Evolutionary conservation across 768 basidiomycete genomes (phyloP).

Genomic region (Candolleomyces aberdarensis): DNA sequence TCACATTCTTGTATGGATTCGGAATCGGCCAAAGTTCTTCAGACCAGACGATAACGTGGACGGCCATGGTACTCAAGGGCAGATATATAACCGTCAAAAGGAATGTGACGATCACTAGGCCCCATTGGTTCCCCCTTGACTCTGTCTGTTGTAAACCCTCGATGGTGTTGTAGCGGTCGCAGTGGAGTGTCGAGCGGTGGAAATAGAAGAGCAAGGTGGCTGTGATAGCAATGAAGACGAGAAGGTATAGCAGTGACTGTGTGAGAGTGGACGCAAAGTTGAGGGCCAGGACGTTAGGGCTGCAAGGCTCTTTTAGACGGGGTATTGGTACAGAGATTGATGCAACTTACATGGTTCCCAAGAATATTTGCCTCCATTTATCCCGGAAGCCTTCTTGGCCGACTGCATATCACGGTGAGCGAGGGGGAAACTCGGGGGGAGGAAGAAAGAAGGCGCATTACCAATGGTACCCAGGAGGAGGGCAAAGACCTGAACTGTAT

Average conservation of each 20-base stretch:
- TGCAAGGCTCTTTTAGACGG: slow-evolving; percentile 17
- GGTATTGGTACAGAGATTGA: neutral
- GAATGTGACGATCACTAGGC: slow-evolving; percentile 60
- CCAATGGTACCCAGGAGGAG: slow-evolving; percentile 66
- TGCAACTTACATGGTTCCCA: slow-evolving; percentile 61
- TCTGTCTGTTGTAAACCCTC: slow-evolving; percentile 54
- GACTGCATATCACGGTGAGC: neutral
- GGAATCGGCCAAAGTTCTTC: slow-evolving; percentile 71
- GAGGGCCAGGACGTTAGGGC: slow-evolving; percentile 71
- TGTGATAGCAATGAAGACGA: slow-evolving; percentile 54
- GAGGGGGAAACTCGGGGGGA: neutral
- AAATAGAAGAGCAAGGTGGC: slow-evolving; percentile 57
- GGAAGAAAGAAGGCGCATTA: slow-evolving; percentile 22
- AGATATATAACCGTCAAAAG: slow-evolving; percentile 68
- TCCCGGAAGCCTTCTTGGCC: slow-evolving; percentile 28
- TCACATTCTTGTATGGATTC: slow-evolving; percentile 65
- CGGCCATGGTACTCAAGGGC: slow-evolving; percentile 72
- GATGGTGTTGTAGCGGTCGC: slow-evolving; percentile 44
- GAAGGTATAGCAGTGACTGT: slow-evolving; percentile 58
- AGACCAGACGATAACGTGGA: slow-evolving; percentile 77
- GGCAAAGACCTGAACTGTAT: slow-evolving; percentile 70
- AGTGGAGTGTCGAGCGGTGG: slow-evolving; percentile 43
- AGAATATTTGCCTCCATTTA: slow-evolving; percentile 56
- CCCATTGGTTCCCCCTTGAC: slow-evolving; percentile 43
- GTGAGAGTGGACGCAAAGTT: slow-evolving; percentile 64